Percentiles rank a stretch among this genome's conserved stretches.
Conservation (phyloP, 805 yeast genomes). For the Candida nemodendra region DNA sequence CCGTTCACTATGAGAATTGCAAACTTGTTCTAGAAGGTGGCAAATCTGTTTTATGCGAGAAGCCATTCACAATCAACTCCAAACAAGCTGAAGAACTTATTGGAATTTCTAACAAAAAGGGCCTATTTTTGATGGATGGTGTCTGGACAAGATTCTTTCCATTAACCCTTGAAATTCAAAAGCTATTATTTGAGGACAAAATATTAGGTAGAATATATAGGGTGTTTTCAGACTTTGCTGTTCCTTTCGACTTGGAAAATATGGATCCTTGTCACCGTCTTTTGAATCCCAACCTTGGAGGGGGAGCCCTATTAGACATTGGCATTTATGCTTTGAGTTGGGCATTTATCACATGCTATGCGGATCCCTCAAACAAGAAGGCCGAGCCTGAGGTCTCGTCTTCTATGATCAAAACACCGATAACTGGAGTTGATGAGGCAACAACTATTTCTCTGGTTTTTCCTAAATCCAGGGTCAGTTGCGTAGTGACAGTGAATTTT, state of each 20-base stretch:
- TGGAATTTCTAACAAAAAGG: conserved; percentile 41
- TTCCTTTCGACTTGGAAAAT: no score
- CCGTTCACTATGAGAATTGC: conserved; percentile 45
- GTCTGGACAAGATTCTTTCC: conserved; percentile 58
- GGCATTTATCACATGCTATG: no score
- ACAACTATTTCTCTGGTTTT: no score
- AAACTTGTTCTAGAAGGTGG: conserved; percentile 41
- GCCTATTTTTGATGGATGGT: conserved; percentile 53
- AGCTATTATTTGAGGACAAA: conserved; percentile 32
- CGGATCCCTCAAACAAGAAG: no score
- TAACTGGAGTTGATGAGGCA: no score
- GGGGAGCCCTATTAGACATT: conserved; percentile 56
- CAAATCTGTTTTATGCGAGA: conserved; percentile 53
- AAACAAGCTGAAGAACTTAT: conserved; percentile 43
- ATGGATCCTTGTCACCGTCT: no score
- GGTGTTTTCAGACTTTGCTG: no score
- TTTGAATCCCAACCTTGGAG: conserved; percentile 48
- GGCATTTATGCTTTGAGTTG: no score
- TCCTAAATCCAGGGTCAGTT: no score
- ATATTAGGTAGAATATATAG: conserved; percentile 46
- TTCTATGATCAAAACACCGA: no score
- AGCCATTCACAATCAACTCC: conserved; percentile 51
- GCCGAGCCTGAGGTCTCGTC: no score
- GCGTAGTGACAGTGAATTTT: no score
- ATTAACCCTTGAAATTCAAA: conserved; percentile 33